Base-by-base conservation (phyloP, 495 filamentous ascomycete species). In the Clohesyomyces aquaticus region DNA sequence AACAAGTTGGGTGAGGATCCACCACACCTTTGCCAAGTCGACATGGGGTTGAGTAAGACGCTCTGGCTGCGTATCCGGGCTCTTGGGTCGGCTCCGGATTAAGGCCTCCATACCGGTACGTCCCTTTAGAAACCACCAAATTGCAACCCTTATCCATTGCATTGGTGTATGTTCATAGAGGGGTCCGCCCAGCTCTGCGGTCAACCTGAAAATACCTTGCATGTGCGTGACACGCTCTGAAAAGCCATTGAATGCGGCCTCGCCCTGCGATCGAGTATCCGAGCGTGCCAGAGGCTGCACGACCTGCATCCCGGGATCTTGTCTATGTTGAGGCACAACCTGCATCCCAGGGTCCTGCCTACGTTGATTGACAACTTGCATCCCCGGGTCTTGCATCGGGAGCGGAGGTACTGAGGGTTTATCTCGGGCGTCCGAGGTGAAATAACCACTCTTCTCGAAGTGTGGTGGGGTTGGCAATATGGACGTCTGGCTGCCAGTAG, bases 51-150 rank as follows among this genome's bases (percentile, higher is more conserved):
- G 76, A 2, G 57, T 61, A 10, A 77, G 59, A 11, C 72, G 60
- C 42, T 75, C 72, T 11, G 53, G 32, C 21, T 55, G 57, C 9
- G 50, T 22, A 29, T 56, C 53, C 27, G 23, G 50, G 11, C 66
- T 75, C 56, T 79, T 69, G 9, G 86, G 82, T 8, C 82, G 82
- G 32, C 83, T 82, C 56, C 89, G 82, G 47, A 91, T 85, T 57
- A 85, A 80, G 10, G 75, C 76, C 75, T 96, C 91, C 49, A 96
- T 77, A 4, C 83, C 81, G 47, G 84, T 81, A 66, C 91, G 85
- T 54, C 90, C 92, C 35, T 81, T 85, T 60, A 95, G 70, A 68
- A 96, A 96, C 92, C 92, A 96, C 92, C 92, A 96, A 1, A 88
- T 73, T 18, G 84, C 85, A 46, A 84, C 87, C 61, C 87, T 78